These are phyloP conservation scores for Fusarium palustre DNA, from an alignment of 2,329 filamentous ascomycete genomes.

Conservation along the genomic window DNA sequence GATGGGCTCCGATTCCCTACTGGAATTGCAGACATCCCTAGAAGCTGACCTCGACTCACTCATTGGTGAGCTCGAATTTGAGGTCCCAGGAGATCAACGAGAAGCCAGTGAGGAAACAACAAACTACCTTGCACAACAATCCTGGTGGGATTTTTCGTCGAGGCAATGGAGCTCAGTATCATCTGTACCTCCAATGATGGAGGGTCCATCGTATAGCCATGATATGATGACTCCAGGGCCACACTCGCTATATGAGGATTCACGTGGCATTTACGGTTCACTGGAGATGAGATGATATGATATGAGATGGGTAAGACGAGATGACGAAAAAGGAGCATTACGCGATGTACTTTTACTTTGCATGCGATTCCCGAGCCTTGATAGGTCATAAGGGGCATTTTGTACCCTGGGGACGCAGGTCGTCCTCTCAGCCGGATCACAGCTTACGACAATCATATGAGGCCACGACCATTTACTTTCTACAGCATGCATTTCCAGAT, in stretches of 20 bases:
- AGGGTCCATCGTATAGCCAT: constrained; percentile 28
- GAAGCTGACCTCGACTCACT: constrained; percentile 40
- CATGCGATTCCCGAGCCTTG: constrained; percentile 23
- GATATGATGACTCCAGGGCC: constrained; percentile 24
- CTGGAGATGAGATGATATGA: constrained; percentile 7
- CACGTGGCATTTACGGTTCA: constrained; percentile 31
- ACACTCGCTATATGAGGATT: constrained; percentile 29
- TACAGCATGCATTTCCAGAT: background rate
- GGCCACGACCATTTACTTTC: constrained; percentile 23
- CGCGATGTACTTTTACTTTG: constrained; percentile 20
- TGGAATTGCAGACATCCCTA: constrained; percentile 38
- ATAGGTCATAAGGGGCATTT: constrained; percentile 7
- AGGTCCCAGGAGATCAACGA: constrained; percentile 32
- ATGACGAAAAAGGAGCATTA: constrained; percentile 10
- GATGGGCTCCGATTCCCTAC: constrained; percentile 27
- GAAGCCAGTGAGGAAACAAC: constrained; percentile 20
- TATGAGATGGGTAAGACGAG: constrained; percentile 3
- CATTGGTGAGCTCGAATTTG: constrained; percentile 39
- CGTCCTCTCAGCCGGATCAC: constrained; percentile 30
- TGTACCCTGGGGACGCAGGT: constrained; percentile 28
- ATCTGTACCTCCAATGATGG: constrained; percentile 25
- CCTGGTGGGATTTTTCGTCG: constrained; percentile 33
- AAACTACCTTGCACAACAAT: constrained; percentile 27
- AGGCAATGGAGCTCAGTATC: constrained; percentile 37
- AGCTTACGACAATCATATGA: constrained; percentile 38